phyloP scores from a whole-genome alignment of 2,329 filamentous ascomycete species.

The Cryphonectria nitschkei region DNA sequence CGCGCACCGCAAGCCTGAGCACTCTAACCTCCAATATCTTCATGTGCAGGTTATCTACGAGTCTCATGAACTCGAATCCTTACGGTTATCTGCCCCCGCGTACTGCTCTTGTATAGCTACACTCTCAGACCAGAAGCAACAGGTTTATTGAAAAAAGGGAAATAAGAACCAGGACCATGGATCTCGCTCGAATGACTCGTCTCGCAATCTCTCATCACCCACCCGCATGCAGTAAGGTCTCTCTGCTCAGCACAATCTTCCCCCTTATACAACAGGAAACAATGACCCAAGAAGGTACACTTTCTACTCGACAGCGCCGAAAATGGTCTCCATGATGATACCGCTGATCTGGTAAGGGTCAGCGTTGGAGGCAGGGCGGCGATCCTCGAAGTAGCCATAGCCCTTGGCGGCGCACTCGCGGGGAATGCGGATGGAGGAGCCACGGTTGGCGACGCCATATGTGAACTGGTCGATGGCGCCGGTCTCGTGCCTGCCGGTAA shows the following conservation, averaged over 20 bases:
- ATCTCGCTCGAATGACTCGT: conserved; percentile 16
- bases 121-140: not conserved
- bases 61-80: not conserved
- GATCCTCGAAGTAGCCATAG: conserved; percentile 93
- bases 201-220: not conserved
- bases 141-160: not conserved
- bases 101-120: conserved; percentile 8
- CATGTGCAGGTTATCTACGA: not conserved
- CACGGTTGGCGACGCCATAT: conserved; percentile 95
- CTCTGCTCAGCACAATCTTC: not conserved
- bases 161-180: conserved; percentile 13
- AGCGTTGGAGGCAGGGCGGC: conserved; percentile 67
- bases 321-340: conserved; percentile 75
- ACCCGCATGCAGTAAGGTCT: not conserved
- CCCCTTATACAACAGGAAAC: not conserved
- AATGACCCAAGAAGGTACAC: not conserved
- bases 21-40: not conserved
- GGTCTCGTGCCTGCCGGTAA: conserved; percentile 94
- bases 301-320: conserved; percentile 38
- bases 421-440: conserved; percentile 90
- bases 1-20: not conserved
- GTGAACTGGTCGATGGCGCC: conserved; percentile 91
- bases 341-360: conserved; percentile 83
- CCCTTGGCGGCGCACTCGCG: conserved; percentile 82
- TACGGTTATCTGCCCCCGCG: not conserved